Evolutionary conservation across 176 grass and related monocot genomes (phyloP).

Genomic region (Typha latifolia): DNA sequence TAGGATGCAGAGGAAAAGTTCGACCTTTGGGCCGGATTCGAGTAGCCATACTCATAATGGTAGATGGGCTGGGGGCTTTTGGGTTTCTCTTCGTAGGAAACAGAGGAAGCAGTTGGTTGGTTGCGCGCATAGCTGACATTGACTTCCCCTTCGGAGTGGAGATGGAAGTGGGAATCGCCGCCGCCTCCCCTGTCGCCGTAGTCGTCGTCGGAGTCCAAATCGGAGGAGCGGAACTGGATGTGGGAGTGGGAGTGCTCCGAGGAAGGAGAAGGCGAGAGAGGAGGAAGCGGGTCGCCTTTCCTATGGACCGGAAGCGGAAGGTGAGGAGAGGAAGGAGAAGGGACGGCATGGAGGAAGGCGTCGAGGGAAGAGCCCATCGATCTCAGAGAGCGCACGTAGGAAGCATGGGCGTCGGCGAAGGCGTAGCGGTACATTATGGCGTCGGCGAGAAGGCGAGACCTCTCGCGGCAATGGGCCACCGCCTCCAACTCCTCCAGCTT

Average conservation of each 20-base stretch:
- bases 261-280: slow-evolving; percentile 12
- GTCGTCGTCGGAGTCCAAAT: slow-evolving; percentile 38
- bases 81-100: slow-evolving; percentile 34
- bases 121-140: slow-evolving; percentile 53
- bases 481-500: slow-evolving; percentile 72
- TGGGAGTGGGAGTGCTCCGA: slow-evolving; percentile 24
- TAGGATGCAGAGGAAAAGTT: slow-evolving; percentile 27
- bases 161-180: slow-evolving; percentile 39
- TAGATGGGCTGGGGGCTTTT: slow-evolving; percentile 30
- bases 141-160: slow-evolving; percentile 53
- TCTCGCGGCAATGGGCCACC: slow-evolving; percentile 53
- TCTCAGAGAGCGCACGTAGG: slow-evolving; percentile 50
- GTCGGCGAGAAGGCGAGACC: slow-evolving; percentile 41
- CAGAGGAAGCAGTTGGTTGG: slow-evolving; percentile 31
- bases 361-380: slow-evolving; percentile 43
- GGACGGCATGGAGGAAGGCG: slow-evolving; percentile 42
- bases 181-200: not conserved
- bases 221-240: slow-evolving; percentile 57
- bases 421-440: slow-evolving; percentile 68
- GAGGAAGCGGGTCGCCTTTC: slow-evolving; percentile 57
- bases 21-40: slow-evolving; percentile 23
- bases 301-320: slow-evolving; percentile 53
- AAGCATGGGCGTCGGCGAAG: slow-evolving; percentile 79
- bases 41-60: slow-evolving; percentile 23
- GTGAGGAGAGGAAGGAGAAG: slow-evolving; percentile 32